Percentiles rank a stretch among this genome's conserved stretches.
Conservation (phyloP, 1,139 yeast species). For the Fermentozyma sake region DNA sequence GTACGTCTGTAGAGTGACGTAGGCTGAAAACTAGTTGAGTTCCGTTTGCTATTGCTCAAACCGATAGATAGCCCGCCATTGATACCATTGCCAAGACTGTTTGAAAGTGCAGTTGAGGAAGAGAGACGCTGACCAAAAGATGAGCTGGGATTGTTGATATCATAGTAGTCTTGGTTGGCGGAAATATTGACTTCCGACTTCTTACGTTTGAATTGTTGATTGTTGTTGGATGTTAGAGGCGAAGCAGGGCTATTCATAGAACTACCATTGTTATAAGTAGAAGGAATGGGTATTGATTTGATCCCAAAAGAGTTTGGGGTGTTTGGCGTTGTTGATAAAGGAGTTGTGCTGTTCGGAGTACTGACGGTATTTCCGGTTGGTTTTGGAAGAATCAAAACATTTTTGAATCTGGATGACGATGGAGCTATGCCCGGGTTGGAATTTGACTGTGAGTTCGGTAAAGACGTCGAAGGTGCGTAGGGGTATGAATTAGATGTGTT, state of each 20-base stretch:
- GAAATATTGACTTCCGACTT: conserved; percentile 32
- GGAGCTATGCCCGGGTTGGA: conserved; percentile 1
- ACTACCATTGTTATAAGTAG: conserved; percentile 13
- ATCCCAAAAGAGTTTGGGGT: conserved; percentile 9
- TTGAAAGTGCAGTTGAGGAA: conserved; percentile 9
- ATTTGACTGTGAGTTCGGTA: neutral
- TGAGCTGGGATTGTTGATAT: conserved; percentile 8
- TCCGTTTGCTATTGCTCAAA: no score
- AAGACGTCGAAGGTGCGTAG: conserved; percentile 3
- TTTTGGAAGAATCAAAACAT: conserved; percentile 42
- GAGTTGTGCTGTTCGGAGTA: conserved; percentile 11
- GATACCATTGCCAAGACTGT: conserved; percentile 5
- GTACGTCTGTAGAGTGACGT: conserved; percentile 19
- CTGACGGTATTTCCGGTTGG: conserved; percentile 18
- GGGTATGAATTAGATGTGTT: no score
- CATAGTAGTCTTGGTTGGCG: conserved; percentile 9
- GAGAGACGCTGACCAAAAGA: conserved; percentile 11
- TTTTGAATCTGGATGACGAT: conserved; percentile 24
- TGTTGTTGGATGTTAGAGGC: conserved; percentile 15
- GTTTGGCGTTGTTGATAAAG: conserved; percentile 8
- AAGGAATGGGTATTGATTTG: conserved; percentile 26
- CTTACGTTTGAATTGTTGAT: conserved; percentile 38
- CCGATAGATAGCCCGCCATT: no score
- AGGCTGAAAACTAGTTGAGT: conserved; percentile 5
- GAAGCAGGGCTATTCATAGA: conserved; percentile 15